Conservation (phyloP, 148 eudicot species). For the Dysphania ambrosioides region DNA sequence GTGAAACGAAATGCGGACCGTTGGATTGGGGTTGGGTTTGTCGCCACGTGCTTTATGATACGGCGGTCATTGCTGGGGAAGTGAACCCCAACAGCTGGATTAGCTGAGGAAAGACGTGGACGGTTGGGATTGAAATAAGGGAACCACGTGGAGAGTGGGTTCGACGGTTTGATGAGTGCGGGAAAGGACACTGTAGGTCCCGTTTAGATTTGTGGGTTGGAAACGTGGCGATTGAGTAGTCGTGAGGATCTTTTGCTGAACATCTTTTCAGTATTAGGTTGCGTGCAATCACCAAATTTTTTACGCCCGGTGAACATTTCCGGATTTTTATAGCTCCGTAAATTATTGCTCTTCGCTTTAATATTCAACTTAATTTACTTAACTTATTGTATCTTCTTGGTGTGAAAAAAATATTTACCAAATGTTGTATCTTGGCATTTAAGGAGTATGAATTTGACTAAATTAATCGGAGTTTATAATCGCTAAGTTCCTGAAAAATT, state of each 20-base stretch:
- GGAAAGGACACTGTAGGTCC: constrained; percentile 23
- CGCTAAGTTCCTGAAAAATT: too few species aligned
- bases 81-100: constrained; percentile 26
- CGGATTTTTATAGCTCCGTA: too few species aligned
- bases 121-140: constrained; percentile 23
- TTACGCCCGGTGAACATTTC: too few species aligned
- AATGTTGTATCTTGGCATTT: too few species aligned
- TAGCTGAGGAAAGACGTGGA: constrained; percentile 17
- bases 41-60: constrained; percentile 22
- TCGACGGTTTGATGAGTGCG: constrained; percentile 3
- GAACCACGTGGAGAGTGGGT: constrained; percentile 26
- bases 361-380: too few species aligned
- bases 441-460: too few species aligned
- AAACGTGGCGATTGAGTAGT: constrained; percentile 28
- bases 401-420: too few species aligned
- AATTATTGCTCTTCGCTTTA: too few species aligned
- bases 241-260: constrained; percentile 26
- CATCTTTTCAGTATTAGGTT: not conserved
- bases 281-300: too few species aligned
- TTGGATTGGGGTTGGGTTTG: not conserved
- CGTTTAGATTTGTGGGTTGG: constrained; percentile 17
- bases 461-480: too few species aligned
- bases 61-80: constrained; percentile 36
- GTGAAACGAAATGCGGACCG: constrained; percentile 4
- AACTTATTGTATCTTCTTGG: too few species aligned